Conservation (phyloP, 2,329 filamentous ascomycete species). For the Hypoxylon sp. region DNA sequence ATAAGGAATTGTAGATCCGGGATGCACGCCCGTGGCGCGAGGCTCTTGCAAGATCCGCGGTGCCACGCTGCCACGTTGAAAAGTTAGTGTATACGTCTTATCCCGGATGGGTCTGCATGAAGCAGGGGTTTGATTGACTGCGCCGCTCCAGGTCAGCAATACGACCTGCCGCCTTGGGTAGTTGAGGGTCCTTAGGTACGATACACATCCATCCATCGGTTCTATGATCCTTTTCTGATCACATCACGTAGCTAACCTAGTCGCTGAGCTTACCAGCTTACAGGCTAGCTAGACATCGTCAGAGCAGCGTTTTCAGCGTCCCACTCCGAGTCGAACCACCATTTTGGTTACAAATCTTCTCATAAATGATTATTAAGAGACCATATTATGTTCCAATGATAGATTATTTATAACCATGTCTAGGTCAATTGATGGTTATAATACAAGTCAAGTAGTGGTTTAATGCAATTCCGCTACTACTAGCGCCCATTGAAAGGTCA, state of each 20-base stretch:
- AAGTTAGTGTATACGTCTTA: conserved; percentile 7
- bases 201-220: not conserved
- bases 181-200: conserved; percentile 10
- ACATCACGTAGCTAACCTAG: not conserved
- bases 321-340: not conserved
- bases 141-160: conserved; percentile 6
- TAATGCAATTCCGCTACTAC: not conserved
- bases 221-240: not conserved
- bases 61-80: conserved; percentile 11
- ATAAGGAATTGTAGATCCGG: conserved; percentile 21
- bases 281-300: not conserved
- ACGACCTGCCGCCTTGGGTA: conserved; percentile 28
- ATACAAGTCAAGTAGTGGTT: not conserved
- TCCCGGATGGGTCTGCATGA: conserved; percentile 3
- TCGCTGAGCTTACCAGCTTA: conserved; percentile 1
- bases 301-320: not conserved
- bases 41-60: conserved; percentile 9
- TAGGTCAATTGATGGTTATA: not conserved
- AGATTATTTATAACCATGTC: not conserved
- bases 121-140: conserved; percentile 14
- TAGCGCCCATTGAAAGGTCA: not conserved
- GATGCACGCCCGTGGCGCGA: conserved; percentile 2
- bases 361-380: not conserved
- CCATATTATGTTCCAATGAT: not conserved
- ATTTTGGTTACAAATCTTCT: not conserved